Conservation (phyloP, 2,329 filamentous ascomycete species). For the Berkeleyomyces rouxiae region DNA sequence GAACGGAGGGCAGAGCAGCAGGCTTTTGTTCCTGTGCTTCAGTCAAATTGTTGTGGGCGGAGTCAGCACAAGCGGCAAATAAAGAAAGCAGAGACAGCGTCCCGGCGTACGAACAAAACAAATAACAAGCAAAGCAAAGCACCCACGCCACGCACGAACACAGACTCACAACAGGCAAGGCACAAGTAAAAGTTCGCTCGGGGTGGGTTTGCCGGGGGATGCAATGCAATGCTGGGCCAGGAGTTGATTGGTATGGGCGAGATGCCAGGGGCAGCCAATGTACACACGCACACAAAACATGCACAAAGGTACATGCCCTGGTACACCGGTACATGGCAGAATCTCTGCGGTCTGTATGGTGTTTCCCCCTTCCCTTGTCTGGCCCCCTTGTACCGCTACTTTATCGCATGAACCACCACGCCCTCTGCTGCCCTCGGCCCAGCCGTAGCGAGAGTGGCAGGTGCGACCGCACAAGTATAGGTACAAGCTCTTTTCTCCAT, state of each 20-base stretch:
- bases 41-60: conserved; percentile 7
- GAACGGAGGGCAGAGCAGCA: conserved; percentile 16
- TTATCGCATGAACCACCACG: no score
- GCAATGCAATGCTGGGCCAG: not conserved
- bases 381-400: no score
- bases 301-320: not conserved
- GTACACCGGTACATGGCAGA: no score
- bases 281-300: not conserved
- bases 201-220: not conserved
- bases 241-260: not conserved
- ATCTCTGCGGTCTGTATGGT: no score
- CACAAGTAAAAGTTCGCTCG: not conserved
- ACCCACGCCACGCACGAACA: no score
- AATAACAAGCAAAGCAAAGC: not conserved
- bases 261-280: not conserved
- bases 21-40: conserved; percentile 21
- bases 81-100: not conserved
- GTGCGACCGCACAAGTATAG: no score
- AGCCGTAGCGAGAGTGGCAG: no score
- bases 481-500: no score
- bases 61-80: not conserved
- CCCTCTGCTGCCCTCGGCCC: no score
- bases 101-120: not conserved
- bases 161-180: not conserved
- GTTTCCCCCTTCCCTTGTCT: no score